Percentiles rank a stretch among this genome's conserved stretches.
phyloP scores from a whole-genome alignment of 2,329 filamentous ascomycete genomes.

The Xylaria multiplex region DNA sequence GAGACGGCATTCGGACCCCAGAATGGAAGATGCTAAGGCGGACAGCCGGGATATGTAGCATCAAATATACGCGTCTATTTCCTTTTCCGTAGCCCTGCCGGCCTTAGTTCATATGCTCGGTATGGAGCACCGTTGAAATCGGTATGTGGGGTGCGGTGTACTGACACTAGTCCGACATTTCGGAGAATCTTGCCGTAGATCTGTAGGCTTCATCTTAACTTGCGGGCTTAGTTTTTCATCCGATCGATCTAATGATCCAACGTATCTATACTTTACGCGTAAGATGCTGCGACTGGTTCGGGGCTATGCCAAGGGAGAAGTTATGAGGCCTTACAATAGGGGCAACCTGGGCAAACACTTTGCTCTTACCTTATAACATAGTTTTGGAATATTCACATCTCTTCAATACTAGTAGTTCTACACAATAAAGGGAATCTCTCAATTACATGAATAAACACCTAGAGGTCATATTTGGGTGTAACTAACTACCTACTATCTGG shows the following conservation, averaged over 20 bases:
- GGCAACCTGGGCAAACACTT: neutral
- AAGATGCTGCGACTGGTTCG: neutral
- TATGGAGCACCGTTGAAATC: slow-evolving; percentile 2
- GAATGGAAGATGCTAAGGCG: slow-evolving; percentile 17
- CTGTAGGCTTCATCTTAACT: slow-evolving; percentile 9
- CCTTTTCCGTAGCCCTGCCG: slow-evolving; percentile 13
- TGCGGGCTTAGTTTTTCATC: slow-evolving; percentile 12
- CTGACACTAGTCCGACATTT: neutral
- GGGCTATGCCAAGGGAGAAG: neutral
- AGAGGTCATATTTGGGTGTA: neutral
- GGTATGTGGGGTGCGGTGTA: neutral
- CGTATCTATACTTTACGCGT: neutral
- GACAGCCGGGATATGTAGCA: slow-evolving; percentile 1
- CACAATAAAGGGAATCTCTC: neutral
- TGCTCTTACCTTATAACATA: neutral
- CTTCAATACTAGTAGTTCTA: too few species aligned
- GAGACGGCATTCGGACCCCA: slow-evolving; percentile 19
- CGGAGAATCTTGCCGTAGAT: neutral
- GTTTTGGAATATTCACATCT: neutral
- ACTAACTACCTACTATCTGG: too few species aligned
- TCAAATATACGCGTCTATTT: slow-evolving; percentile 14
- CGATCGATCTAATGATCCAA: neutral
- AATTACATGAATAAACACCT: neutral
- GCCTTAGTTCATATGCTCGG: slow-evolving; percentile 12
- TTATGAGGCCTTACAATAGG: neutral